A percentile compares a stretch with the other conserved stretches of the same genome.
phyloP scores from a whole-genome alignment of 2,329 filamentous ascomycete species.

The Ophiostoma sp. region DNA sequence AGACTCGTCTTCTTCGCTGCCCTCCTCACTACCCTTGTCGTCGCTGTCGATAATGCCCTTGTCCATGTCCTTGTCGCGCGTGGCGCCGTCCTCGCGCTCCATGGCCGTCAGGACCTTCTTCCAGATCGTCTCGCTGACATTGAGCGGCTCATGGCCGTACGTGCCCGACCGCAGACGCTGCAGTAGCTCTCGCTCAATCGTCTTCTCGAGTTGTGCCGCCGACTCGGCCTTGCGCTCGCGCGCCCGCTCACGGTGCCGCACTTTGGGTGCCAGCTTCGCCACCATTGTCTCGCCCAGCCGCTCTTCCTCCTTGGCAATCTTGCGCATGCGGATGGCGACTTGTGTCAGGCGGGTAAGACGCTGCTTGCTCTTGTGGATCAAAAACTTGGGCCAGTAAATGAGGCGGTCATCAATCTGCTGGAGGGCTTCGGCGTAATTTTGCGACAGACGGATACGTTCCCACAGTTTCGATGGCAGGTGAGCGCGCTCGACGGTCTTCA shows the following conservation, averaged over 20 bases:
- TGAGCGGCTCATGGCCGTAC: conserved; percentile 91
- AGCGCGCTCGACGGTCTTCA: conserved; percentile 88
- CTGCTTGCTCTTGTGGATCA: conserved; percentile 87
- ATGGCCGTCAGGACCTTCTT: conserved; percentile 92
- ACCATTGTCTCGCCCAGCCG: conserved; percentile 85
- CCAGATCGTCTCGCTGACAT: conserved; percentile 94
- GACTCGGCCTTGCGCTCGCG: conserved; percentile 69
- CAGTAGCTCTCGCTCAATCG: conserved; percentile 92
- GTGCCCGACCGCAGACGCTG: conserved; percentile 87
- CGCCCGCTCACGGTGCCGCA: conserved; percentile 72
- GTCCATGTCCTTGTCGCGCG: conserved; percentile 83
- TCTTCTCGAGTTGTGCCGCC: conserved; percentile 90
- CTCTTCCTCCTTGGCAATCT: conserved; percentile 85
- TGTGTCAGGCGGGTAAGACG: conserved; percentile 88
- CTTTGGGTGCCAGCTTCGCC: conserved; percentile 87
- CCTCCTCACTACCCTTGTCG: conserved; percentile 65
- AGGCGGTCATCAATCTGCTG: conserved; percentile 82
- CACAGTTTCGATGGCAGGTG: conserved; percentile 90
- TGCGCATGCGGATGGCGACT: conserved; percentile 78
- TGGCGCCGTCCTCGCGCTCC: conserved; percentile 81
- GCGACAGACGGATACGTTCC: conserved; percentile 87
- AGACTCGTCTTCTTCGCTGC: conserved; percentile 67
- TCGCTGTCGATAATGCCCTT: conserved; percentile 80
- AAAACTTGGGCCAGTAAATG: conserved; percentile 93
- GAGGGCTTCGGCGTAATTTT: conserved; percentile 88